A percentile compares a stretch with the other conserved stretches of the same genome.
These are phyloP conservation scores for Microdochium bolleyi DNA, from an alignment of 2,329 filamentous ascomycete species.

Conservation along the genomic window DNA sequence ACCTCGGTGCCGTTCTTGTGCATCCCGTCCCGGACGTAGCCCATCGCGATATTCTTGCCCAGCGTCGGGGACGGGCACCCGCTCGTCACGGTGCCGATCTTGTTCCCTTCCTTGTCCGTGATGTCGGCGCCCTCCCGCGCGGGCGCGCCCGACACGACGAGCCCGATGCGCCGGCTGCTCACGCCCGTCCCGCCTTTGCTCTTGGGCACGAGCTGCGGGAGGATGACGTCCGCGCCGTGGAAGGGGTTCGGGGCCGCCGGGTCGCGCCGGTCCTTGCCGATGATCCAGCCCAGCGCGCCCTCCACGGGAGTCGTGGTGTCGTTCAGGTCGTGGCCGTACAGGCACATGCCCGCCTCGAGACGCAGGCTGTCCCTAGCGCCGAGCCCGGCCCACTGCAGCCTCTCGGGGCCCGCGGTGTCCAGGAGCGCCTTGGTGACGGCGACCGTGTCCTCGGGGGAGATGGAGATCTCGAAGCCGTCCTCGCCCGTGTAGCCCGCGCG, in stretches of 20 bases:
- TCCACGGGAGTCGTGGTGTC: conserved; percentile 59
- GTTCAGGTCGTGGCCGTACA: conserved; percentile 98
- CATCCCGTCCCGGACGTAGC: conserved; percentile 71
- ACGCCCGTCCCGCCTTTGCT: conserved; percentile 66
- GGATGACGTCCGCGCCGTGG: conserved; percentile 72
- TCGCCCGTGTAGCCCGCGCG: conserved; percentile 95
- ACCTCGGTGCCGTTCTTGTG: conserved; percentile 83
- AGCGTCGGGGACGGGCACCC: conserved; percentile 84
- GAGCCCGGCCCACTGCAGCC: conserved; percentile 73
- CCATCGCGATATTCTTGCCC: conserved; percentile 93
- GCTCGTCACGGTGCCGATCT: conserved; percentile 76
- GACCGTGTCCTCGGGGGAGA: conserved; percentile 58
- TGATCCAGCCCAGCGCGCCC: conserved; percentile 63
- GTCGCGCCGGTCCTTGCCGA: conserved; percentile 64
- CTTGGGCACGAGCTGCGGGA: conserved; percentile 67
- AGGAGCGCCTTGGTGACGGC: conserved; percentile 65
- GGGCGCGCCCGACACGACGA: conserved; percentile 77
- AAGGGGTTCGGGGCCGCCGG: conserved; percentile 46
- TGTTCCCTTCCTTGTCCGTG: conserved; percentile 50
- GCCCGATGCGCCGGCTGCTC: conserved; percentile 65
- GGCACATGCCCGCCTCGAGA: conserved; percentile 94
- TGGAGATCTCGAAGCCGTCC: conserved; percentile 95
- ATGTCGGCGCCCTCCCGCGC: conserved; percentile 85
- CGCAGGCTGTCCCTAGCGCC: conserved; percentile 87
- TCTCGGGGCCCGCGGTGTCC: conserved; percentile 48